Evolutionary conservation across 2,329 filamentous ascomycete genomes (phyloP).

Genomic region (Exophiala spinifera): DNA sequence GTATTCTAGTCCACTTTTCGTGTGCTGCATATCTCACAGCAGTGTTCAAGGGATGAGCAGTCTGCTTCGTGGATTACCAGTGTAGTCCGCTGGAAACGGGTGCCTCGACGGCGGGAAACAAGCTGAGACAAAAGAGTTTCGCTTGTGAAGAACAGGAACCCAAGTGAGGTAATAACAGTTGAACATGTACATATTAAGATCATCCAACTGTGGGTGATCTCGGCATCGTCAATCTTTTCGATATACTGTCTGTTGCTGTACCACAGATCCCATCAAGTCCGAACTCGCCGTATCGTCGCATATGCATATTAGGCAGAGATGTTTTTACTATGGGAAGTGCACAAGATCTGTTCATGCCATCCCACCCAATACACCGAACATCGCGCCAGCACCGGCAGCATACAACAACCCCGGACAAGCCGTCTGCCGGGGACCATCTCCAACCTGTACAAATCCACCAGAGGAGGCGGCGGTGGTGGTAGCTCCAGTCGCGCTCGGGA

Average conservation of each 20-base stretch:
- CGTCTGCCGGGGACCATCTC: conserved; percentile 24
- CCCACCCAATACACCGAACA: conserved; percentile 41
- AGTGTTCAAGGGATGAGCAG: no score
- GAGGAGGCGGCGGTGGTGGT: conserved; percentile 24
- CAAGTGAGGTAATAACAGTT: neutral
- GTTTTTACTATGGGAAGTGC: neutral
- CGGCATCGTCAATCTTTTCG: neutral
- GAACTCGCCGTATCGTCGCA: neutral
- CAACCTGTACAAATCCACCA: conserved; percentile 29
- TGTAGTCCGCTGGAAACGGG: no score
- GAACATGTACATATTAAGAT: neutral
- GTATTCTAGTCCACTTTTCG: no score
- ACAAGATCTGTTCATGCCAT: conserved; percentile 5
- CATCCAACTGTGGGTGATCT: neutral
- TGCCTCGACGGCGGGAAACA: no score
- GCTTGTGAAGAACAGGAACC: no score
- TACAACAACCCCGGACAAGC: conserved; percentile 40
- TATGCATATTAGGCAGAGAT: neutral
- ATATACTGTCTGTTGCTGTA: neutral
- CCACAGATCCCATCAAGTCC: neutral
- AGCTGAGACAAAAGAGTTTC: no score
- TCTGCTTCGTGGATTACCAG: no score
- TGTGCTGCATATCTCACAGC: no score
- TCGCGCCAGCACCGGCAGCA: conserved; percentile 41
- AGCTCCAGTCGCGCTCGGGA: conserved; percentile 33